Evolutionary conservation across 2,329 filamentous ascomycete species (phyloP).

Genomic region (Pestalotiopsis sp.): DNA sequence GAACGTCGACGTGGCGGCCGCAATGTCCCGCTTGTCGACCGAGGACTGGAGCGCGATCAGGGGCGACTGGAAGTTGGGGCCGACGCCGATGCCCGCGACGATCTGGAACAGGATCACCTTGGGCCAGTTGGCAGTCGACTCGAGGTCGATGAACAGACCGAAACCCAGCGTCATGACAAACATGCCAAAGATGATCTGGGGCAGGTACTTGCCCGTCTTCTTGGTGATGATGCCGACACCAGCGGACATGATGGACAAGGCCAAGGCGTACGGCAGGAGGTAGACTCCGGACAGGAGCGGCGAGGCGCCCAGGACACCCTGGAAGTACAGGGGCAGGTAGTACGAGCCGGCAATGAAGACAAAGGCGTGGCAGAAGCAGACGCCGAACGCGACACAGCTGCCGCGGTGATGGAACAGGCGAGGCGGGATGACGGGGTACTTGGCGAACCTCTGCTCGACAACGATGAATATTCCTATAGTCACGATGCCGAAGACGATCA

Average conservation of each 20-base stretch:
- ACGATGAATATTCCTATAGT: slow-evolving; percentile 68
- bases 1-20: slow-evolving; percentile 69
- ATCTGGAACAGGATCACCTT: slow-evolving; percentile 65
- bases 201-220: slow-evolving; percentile 67
- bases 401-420: slow-evolving; percentile 68
- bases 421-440: slow-evolving; percentile 78
- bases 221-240: slow-evolving; percentile 58
- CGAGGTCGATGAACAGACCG: slow-evolving; percentile 65
- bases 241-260: slow-evolving; percentile 66
- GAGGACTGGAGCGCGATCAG: slow-evolving; percentile 70
- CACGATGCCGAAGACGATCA: slow-evolving; percentile 73
- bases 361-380: slow-evolving; percentile 74
- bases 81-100: slow-evolving; percentile 64
- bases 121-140: slow-evolving; percentile 54
- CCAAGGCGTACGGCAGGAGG: slow-evolving; percentile 69
- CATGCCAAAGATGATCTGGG: slow-evolving; percentile 62
- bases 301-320: slow-evolving; percentile 63
- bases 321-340: slow-evolving; percentile 83
- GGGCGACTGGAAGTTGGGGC: slow-evolving; percentile 70
- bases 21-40: slow-evolving; percentile 64
- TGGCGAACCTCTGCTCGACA: slow-evolving; percentile 73
- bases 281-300: slow-evolving; percentile 72
- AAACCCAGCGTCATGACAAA: slow-evolving; percentile 64
- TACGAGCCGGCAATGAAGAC: slow-evolving; percentile 79
- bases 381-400: slow-evolving; percentile 65